Percentiles rank a stretch among this genome's conserved stretches.
These are phyloP conservation scores for Sugiyamaella castrensis DNA, from an alignment of 1,139 yeast species.

Conservation along the genomic window DNA sequence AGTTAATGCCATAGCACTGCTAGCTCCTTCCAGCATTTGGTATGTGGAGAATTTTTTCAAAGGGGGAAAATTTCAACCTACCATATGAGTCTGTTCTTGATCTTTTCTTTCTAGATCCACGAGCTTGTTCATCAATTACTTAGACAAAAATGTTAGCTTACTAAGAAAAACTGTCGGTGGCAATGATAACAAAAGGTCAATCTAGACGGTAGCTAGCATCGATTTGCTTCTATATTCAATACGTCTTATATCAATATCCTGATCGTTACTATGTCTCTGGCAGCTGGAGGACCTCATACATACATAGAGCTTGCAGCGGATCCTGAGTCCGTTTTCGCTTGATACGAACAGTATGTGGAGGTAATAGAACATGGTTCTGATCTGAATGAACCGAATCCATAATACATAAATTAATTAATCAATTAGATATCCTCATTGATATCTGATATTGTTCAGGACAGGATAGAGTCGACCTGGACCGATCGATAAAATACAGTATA, in stretches of 20 bases:
- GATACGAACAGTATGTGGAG: constrained; percentile 56
- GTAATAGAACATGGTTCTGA: constrained; percentile 3
- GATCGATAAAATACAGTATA: too few species aligned
- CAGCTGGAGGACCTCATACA: constrained; percentile 30
- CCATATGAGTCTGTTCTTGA: constrained; percentile 38
- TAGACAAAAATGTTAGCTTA: constrained; percentile 11
- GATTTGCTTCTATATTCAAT: too few species aligned
- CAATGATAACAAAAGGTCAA: too few species aligned
- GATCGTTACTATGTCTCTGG: too few species aligned
- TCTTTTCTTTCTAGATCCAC: constrained; percentile 41
- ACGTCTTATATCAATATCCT: too few species aligned
- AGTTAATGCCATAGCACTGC: constrained; percentile 11
- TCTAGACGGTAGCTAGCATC: too few species aligned
- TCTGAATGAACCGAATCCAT: not conserved
- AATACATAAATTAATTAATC: too few species aligned
- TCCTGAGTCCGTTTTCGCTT: constrained; percentile 84
- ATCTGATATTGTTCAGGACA: too few species aligned
- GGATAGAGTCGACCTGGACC: too few species aligned
- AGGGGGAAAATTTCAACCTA: too few species aligned
- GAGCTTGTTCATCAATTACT: constrained; percentile 42
- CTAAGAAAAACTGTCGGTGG: constrained; percentile 14
- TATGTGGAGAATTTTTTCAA: too few species aligned
- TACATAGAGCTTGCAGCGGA: constrained; percentile 74
- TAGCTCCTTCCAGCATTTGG: not conserved
- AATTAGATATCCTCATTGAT: too few species aligned